Base-by-base conservation (phyloP, 192 early-diverging fungal genomes). In the Rhizophlyctis rosea region DNA sequence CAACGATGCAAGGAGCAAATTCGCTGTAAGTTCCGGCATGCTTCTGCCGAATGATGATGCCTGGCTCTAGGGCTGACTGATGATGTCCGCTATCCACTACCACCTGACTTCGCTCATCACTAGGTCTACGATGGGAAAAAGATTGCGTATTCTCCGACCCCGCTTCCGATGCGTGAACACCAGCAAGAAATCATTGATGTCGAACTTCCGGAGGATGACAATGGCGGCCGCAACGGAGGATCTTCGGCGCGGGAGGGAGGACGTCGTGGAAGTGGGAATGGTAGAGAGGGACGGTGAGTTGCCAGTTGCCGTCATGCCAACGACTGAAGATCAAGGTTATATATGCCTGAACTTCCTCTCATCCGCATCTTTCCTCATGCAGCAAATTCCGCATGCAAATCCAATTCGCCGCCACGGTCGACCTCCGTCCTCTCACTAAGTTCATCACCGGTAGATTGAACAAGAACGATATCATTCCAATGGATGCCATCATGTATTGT, bases 91-190 rank as follows among this genome's bases (percentile, higher is more conserved):
- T 31, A 9, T 13, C 11, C 55, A 9, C 32, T 21, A 25, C 9
- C 4, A n/a, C 7, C n/a, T 32, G 32, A 57, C 29, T n/a, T n/a
- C n/a, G n/a, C n/a, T n/a, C n/a, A n/a, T n/a, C n/a, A n/a, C 4
- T 21, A 62, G 61, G 61, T 68, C 36, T 68, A 48, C 39, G 64
- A 71, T 24, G 62, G 63, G 23, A n/a, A 60, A n/a, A 71, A 67
- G 58, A 71, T 67, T 31, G 54, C 59, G 28, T 71, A 33, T 24
- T 23, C 64, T 16, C 70, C 64, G 14, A 34, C 53, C 11, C 47
- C 59, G 50, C 57, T 71, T 59, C 14, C 5, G 32, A n/a, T 71
- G 18, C 50, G 54, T 18, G 24, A 47, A 23, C 52, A 48, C 32
- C 50, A 54, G 7, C 50, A 57, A 18, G 28, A 23, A 34, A n/a